Base-by-base conservation (phyloP, 1,284 basidiomycete genomes). In the Garcileccinum viscosum region DNA sequence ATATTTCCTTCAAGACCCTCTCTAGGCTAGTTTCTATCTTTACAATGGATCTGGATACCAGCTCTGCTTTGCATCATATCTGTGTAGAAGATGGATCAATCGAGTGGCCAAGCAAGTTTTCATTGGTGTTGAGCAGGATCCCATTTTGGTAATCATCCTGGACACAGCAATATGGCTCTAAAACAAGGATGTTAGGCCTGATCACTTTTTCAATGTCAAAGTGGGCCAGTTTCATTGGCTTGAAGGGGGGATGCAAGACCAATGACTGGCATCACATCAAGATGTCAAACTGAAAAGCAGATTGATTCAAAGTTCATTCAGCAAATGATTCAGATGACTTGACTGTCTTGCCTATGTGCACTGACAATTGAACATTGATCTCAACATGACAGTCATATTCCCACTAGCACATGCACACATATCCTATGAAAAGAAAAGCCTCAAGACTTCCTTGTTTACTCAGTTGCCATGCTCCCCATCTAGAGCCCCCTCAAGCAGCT, bases 111-210 rank as follows among this genome's bases (percentile, higher is more conserved):
- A 97, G 86, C 1, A 96, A 89, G 80, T 99, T 99, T 84, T 99
- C 97, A 82, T 99, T 99, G 38, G 98, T 98, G 76, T 99, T 98
- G 42, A 99, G 89, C n/a, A 99, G 89, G 74, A 99, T 93, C 35
- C 97, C 97, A 2, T 89, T 86, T 62, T 93, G 91, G 83, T 98
- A 99, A 84, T 99, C 98, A 78, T 99, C 98, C 65, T 97, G 87
- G 1, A 97, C 98, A 76, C 96, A 98, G 38, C 97, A 91, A 83
- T 99, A 99, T 0, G 98, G 98, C 70, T 93, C 90, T 24, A 99
- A 85, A 2, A 94, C 84, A 66, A 98, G 92, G 76, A 99, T 98
- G 80, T 99, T 99, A 22, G 95, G 93, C 35, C 97, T 89, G 75
- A 99, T 94, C 68, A 95, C 90, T n/a, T 83, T 81, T 82, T 94